phyloP scores from a whole-genome alignment of 805 yeast genomes.

The Kazachstania viticola region DNA sequence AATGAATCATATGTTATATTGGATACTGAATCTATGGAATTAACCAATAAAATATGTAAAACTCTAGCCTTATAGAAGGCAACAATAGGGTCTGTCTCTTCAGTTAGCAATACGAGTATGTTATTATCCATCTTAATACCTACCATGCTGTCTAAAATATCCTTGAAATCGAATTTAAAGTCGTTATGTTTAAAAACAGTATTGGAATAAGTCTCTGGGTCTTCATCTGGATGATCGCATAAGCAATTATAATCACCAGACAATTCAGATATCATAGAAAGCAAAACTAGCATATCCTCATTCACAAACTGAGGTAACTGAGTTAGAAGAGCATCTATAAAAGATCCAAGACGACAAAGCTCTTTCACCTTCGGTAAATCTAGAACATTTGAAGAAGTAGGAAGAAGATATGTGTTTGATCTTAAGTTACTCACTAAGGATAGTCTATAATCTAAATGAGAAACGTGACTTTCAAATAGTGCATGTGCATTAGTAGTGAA shows the following conservation, averaged over 20 bases:
- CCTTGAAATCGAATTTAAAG: too few relatives aligned
- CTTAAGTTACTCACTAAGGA: constrained; percentile 39
- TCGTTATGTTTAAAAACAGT: constrained; percentile 10
- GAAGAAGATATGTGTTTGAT: constrained; percentile 27
- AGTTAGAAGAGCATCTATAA: constrained; percentile 14
- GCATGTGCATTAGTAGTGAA: constrained; percentile 9
- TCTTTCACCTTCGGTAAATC: constrained; percentile 8
- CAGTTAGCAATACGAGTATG: not conserved
- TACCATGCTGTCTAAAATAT: too few relatives aligned
- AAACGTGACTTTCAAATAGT: constrained; percentile 22
- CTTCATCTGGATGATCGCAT: constrained; percentile 12
- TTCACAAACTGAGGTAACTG: constrained; percentile 6
- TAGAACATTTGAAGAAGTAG: constrained; percentile 4
- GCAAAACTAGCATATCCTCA: constrained; percentile 11
- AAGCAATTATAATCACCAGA: constrained; percentile 30
- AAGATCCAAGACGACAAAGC: constrained; percentile 16
- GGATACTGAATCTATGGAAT: constrained; percentile 22
- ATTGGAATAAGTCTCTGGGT: constrained; percentile 8
- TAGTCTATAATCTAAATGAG: constrained; percentile 27
- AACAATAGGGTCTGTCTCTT: constrained; percentile 1
- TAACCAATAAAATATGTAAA: constrained; percentile 22
- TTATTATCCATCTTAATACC: not conserved
- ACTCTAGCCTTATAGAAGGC: constrained; percentile 28
- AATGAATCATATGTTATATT: constrained; percentile 15
- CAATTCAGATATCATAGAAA: constrained; percentile 29